Base-by-base conservation (phyloP, 768 basidiomycete genomes). In the Lentinula sp. region DNA sequence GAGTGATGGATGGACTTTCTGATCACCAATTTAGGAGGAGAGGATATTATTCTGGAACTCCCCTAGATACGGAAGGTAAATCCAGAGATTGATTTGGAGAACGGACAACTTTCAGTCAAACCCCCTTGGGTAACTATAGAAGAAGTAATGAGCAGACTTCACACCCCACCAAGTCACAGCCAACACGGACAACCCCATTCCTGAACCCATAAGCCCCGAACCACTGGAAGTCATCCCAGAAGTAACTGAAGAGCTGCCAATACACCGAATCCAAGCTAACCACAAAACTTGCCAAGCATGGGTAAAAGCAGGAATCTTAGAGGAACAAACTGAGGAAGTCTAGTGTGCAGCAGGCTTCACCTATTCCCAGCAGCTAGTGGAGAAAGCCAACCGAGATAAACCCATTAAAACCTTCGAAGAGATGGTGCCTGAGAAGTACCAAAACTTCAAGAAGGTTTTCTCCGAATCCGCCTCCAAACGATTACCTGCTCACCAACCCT, bases 381-480 rank as follows among this genome's bases (percentile, higher is more conserved):
- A 60, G 4, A 2, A 33, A 6, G 50, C 18, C 1, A n/a, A 60
- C 23, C 13, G 8, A 39, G 48, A 4, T 5, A 45, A 35, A 48
- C 36, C 49, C n/a, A 18, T 33, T 8, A 36, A 20, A 33, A 51
- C 46, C 15, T 52, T 60, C 20, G 59, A 60, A 48, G 59, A 60
- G n/a, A 60, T 48, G 36, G 48, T 48, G 13, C n/a, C 46, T 6
- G 28, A 51, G 0, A 16, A 45, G 4, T 57, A 66, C 35, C 68
- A 65, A 54, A 57, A 67, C 33, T 69, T 63, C 28, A 58, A 66
- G 6, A 61, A 67, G 23, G 67, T 73, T 7, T 74, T 76, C 59
- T 66, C 64, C 1, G 58, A 68, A 6, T 35, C 39, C 2, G 61
- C 68, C 5, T 69, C 70, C 7, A 65, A 72, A 23, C 64, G 50